Conservation (phyloP, 2,329 filamentous ascomycete species). For the Calonectria pseudoreteaudii region DNA sequence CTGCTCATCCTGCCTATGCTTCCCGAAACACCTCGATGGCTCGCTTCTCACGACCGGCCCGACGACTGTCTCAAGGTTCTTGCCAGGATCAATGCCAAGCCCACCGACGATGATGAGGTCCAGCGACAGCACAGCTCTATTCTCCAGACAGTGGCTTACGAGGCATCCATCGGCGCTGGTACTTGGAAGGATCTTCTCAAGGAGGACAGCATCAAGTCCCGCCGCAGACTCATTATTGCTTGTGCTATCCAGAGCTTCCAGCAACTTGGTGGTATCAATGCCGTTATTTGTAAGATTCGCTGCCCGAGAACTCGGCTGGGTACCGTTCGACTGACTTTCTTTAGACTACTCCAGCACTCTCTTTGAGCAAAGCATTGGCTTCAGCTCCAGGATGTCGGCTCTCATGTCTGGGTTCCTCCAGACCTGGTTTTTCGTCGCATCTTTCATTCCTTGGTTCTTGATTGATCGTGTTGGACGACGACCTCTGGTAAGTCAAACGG, state of each 20-base stretch:
- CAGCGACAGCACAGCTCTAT: constrained; percentile 46
- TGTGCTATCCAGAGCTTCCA: constrained; percentile 51
- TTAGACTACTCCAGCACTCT: constrained; percentile 59
- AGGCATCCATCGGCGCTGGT: constrained; percentile 45
- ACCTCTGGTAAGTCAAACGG: constrained; percentile 20
- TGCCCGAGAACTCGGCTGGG: neutral
- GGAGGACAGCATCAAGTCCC: constrained; percentile 48
- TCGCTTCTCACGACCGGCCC: constrained; percentile 51
- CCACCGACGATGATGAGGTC: constrained; percentile 38
- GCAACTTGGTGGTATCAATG: constrained; percentile 62
- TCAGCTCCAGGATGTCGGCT: constrained; percentile 56
- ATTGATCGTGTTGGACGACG: constrained; percentile 35
- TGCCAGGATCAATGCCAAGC: constrained; percentile 49
- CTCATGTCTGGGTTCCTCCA: constrained; percentile 66
- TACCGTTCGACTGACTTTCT: neutral
- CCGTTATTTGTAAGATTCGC: constrained; percentile 53
- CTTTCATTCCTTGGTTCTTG: constrained; percentile 50
- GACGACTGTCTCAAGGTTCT: constrained; percentile 52
- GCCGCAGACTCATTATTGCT: constrained; percentile 46
- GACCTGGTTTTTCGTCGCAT: constrained; percentile 57
- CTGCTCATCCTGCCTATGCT: constrained; percentile 51
- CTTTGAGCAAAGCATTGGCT: constrained; percentile 58
- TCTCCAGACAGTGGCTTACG: constrained; percentile 46
- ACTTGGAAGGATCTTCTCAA: constrained; percentile 47
- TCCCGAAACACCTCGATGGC: constrained; percentile 58